Conservation (phyloP, 208 protist genomes). For the Paratrypanosoma confusum region DNA sequence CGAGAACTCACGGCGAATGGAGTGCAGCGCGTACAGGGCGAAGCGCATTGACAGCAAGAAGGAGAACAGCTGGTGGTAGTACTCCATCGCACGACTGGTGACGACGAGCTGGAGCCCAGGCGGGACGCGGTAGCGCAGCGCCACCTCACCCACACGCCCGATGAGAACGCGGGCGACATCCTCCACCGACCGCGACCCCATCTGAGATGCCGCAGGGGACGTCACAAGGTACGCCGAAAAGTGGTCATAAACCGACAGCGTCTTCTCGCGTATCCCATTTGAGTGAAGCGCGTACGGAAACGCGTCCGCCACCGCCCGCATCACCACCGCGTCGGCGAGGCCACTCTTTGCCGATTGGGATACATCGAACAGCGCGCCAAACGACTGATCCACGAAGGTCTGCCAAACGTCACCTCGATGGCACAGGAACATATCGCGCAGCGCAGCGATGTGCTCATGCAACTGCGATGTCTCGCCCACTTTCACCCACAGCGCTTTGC, state of each 20-base stretch:
- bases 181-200: slow-evolving; percentile 28
- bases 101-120: slow-evolving; percentile 51
- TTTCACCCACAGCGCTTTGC: slow-evolving; percentile 61
- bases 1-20: slow-evolving; percentile 33
- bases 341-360: neutral
- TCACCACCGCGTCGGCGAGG: slow-evolving; percentile 1
- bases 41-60: slow-evolving; percentile 55
- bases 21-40: slow-evolving; percentile 46
- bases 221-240: slow-evolving; percentile 12
- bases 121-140: slow-evolving; percentile 33
- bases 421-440: slow-evolving; percentile 70
- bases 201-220: slow-evolving; percentile 6
- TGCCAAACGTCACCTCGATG: slow-evolving; percentile 76
- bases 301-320: slow-evolving; percentile 11
- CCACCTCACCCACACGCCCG: slow-evolving; percentile 21
- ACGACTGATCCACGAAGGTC: slow-evolving; percentile 48
- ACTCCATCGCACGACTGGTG: slow-evolving; percentile 44
- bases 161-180: slow-evolving; percentile 38
- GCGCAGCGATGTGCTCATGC: slow-evolving; percentile 23
- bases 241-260: slow-evolving; percentile 9
- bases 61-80: slow-evolving; percentile 67
- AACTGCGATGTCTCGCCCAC: slow-evolving; percentile 25
- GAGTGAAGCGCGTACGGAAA: slow-evolving; percentile 21
- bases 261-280: no score
- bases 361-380: slow-evolving; percentile 19